Percentiles rank a stretch among this genome's conserved stretches.
Conservation (phyloP, 139 green algal genomes). For the Zygnema cylindricum region DNA sequence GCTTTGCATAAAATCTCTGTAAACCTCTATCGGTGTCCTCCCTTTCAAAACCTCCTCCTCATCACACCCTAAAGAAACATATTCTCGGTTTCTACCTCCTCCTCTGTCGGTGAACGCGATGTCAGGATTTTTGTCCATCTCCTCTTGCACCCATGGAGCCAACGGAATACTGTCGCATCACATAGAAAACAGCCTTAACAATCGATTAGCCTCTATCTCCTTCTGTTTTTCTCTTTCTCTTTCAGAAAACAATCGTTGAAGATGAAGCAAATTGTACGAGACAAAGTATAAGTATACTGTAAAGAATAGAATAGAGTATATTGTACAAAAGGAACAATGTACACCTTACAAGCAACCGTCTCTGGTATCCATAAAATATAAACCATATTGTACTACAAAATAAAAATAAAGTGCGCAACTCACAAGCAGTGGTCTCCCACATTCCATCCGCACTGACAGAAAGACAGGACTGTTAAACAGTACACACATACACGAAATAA, state of each 20-base stretch:
- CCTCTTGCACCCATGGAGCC: constrained; percentile 88
- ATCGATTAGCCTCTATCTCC: too few relatives aligned
- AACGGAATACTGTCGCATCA: constrained; percentile 59
- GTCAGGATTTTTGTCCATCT: constrained; percentile 86
- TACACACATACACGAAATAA: too few relatives aligned
- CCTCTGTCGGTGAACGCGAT: constrained; percentile 94
- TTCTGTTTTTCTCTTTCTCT: too few relatives aligned
- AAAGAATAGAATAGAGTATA: too few relatives aligned
- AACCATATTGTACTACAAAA: too few relatives aligned
- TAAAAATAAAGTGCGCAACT: constrained; percentile 21
- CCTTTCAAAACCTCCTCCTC: constrained; percentile 80
- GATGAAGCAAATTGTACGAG: too few relatives aligned
- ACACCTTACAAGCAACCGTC: too few relatives aligned
- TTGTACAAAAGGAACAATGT: too few relatives aligned
- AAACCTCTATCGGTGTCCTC: constrained; percentile 89
- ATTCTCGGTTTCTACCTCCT: constrained; percentile 90
- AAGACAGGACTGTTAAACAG: constrained; percentile 72
- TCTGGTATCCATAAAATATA: too few relatives aligned
- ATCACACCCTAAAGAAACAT: constrained; percentile 91
- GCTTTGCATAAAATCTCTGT: constrained; percentile 89
- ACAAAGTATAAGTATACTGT: too few relatives aligned
- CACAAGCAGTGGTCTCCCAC: constrained; percentile 65
- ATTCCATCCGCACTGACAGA: constrained; percentile 71
- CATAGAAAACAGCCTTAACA: too few relatives aligned
- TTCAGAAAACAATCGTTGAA: too few relatives aligned